Conservation (phyloP, 805 yeast genomes). For the Citeromyces matritensis region DNA sequence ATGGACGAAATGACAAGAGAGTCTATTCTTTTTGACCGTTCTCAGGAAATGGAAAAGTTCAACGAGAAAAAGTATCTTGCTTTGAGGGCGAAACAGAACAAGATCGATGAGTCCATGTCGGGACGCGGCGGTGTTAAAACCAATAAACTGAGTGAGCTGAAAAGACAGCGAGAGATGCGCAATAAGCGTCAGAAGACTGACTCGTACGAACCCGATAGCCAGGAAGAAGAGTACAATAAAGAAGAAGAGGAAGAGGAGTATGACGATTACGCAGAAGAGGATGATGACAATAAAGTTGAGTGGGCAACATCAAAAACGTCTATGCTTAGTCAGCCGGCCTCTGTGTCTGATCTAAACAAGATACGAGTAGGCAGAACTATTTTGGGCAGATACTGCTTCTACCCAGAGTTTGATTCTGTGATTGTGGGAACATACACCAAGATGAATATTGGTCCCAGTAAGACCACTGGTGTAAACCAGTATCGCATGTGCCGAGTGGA, state of each 20-base stretch:
- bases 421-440: conserved; percentile 69
- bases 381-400: conserved; percentile 61
- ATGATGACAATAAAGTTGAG: conserved; percentile 24
- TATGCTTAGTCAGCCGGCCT: conserved; percentile 27
- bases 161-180: conserved; percentile 18
- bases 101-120: conserved; percentile 18
- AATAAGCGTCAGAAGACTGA: conserved; percentile 12
- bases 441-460: conserved; percentile 65
- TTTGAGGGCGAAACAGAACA: conserved; percentile 57
- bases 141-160: conserved; percentile 17
- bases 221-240: conserved; percentile 24
- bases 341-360: conserved; percentile 51
- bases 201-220: conserved; percentile 17
- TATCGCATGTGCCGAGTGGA: conserved; percentile 80
- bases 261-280: conserved; percentile 23
- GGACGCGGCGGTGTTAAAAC: conserved; percentile 13
- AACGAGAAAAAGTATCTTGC: conserved; percentile 75
- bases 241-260: conserved; percentile 25
- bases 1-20: conserved; percentile 93
- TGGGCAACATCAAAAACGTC: conserved; percentile 18
- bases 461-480: conserved; percentile 41
- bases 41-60: conserved; percentile 80
- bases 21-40: conserved; percentile 78
- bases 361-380: conserved; percentile 67
- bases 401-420: conserved; percentile 63